Percentiles rank a stretch among this genome's conserved stretches.
Conservation (phyloP, 805 yeast genomes). For the Tetrapisispora namnaoensis region DNA sequence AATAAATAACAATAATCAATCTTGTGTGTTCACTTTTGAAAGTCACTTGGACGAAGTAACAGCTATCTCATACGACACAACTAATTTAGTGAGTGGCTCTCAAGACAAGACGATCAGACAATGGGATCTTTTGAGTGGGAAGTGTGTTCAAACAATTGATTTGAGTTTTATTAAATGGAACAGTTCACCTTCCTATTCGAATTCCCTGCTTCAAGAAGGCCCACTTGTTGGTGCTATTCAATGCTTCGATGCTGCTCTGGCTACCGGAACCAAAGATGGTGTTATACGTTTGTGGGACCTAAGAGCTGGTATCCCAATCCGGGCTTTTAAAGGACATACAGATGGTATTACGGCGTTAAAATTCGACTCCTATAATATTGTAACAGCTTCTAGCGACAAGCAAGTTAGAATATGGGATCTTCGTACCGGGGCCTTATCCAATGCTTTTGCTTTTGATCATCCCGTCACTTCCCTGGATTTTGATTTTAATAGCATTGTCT, state of each 20-base stretch:
- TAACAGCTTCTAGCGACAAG: slow-evolving; percentile 56
- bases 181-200: slow-evolving; percentile 4
- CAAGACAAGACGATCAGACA: slow-evolving; percentile 63
- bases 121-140: slow-evolving; percentile 63
- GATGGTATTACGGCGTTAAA: slow-evolving; percentile 58
- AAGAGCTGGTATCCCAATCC: slow-evolving; percentile 55
- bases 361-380: slow-evolving; percentile 54
- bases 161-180: slow-evolving; percentile 29
- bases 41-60: slow-evolving; percentile 62
- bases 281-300: slow-evolving; percentile 68
- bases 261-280: slow-evolving; percentile 73
- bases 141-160: slow-evolving; percentile 62
- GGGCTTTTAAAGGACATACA: slow-evolving; percentile 57
- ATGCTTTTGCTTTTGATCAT: slow-evolving; percentile 51
- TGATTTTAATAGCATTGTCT: slow-evolving; percentile 44
- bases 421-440: slow-evolving; percentile 52
- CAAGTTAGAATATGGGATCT: slow-evolving; percentile 66
- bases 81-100: slow-evolving; percentile 57
- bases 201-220: background rate
- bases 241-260: slow-evolving; percentile 65
- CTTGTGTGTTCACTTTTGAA: slow-evolving; percentile 42
- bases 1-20: slow-evolving; percentile 13
- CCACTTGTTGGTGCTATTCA: slow-evolving; percentile 59
- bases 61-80: slow-evolving; percentile 45
- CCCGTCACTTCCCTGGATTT: slow-evolving; percentile 50